Base-by-base conservation (phyloP, 2,329 filamentous ascomycete species). In the Ceratocystis huliohia region DNA sequence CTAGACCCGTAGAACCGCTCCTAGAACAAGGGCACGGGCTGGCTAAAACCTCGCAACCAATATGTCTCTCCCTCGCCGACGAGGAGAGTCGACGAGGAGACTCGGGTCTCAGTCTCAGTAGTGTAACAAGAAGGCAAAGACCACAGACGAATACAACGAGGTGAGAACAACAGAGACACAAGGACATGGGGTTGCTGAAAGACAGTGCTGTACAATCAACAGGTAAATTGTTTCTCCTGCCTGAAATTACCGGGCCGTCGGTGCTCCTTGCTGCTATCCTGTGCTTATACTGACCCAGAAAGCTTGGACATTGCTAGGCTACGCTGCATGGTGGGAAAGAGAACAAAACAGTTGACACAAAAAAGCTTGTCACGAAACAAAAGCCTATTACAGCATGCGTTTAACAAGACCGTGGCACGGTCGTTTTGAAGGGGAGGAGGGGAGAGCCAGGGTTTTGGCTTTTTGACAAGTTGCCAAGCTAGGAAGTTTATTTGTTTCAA, bases 331-430 rank as follows among this genome's bases (percentile, higher is more conserved):
- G 37, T 41, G 10, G 30, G 10, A 41, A 41, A 41, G 37, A 30
- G 25, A 59, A 33, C 53, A 33, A 8, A 41, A 41, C 10, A 41
- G 25, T 59, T 59, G 53, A 59, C 53, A 59, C 53, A 59, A 33
- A 33, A 59, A 59, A 33, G 53, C 53, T 33, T 59, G n/a, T 59
- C 28, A 59, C 53, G 53, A 59, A 59, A 59, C 53, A 33, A 59
- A 59, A 25, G 53, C 53, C 53, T 59, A 59, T 20, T 30, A 59
- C 53, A 59, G n/a, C 53, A 59, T 33, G 15, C 33, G 53, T 59
- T 59, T 33, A 59, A 59, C 5, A 15, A 59, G 53, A 17, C 13
- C 2, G 28, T 59, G 53, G 53, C 53, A 59, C 53, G 53, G 28
- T 25, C 17, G 28, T 59, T 41, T 41, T 41, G 10, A 10, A 41